phyloP scores from a whole-genome alignment of 2,329 filamentous ascomycete species.

The Achaetomium macrosporum region DNA sequence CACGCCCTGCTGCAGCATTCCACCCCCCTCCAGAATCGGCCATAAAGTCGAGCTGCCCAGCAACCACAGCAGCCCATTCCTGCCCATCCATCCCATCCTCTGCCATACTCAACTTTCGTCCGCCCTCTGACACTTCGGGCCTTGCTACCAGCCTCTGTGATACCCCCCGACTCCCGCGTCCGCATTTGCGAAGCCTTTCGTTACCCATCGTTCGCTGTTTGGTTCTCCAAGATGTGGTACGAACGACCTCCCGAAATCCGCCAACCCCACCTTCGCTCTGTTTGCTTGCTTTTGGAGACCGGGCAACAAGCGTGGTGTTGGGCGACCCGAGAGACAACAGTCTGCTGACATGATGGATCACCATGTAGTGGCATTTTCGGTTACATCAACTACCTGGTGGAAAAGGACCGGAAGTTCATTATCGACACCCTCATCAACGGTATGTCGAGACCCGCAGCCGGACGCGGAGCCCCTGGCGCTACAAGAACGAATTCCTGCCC shows the following conservation, averaged over 20 bases:
- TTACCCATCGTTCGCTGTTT: conserved; percentile 20
- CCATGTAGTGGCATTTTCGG: conserved; percentile 79
- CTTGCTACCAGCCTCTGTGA: conserved; percentile 14
- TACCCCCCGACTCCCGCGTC: conserved; percentile 12
- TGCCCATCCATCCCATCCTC: conserved; percentile 11
- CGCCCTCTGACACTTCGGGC: conserved; percentile 11
- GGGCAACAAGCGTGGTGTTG: not conserved
- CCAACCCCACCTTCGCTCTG: conserved; percentile 12
- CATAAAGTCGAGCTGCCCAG: conserved; percentile 24
- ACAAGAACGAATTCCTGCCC: conserved; percentile 7
- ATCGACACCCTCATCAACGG: conserved; percentile 94
- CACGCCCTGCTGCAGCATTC: conserved; percentile 20
- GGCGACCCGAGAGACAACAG: not conserved
- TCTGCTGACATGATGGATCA: conserved; percentile 25
- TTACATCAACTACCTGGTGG: conserved; percentile 98
- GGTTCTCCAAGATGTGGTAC: conserved; percentile 33
- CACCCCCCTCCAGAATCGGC: conserved; percentile 14
- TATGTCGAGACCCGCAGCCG: conserved; percentile 39
- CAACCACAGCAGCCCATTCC: conserved; percentile 12
- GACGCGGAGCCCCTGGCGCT: not conserved
- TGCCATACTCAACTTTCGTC: conserved; percentile 3
- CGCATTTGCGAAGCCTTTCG: conserved; percentile 6
- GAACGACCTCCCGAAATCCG: conserved; percentile 14
- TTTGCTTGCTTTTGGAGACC: not conserved
- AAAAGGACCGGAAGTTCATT: conserved; percentile 97